These are phyloP conservation scores for Arthroderma uncinatum DNA, from an alignment of 2,329 filamentous ascomycete genomes.

Conservation along the genomic window DNA sequence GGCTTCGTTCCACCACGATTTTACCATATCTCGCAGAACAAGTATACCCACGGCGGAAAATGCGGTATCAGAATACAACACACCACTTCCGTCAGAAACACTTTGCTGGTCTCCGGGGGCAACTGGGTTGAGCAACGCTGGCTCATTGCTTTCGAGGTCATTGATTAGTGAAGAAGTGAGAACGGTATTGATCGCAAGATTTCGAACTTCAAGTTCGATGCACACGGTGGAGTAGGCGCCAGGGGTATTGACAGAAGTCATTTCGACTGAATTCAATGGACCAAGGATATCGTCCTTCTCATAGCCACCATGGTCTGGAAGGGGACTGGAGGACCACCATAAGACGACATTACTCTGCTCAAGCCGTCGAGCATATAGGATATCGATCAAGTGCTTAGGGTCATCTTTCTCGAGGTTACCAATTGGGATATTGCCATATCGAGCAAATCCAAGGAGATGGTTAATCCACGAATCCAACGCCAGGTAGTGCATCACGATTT, in stretches of 20 bases:
- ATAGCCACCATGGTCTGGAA: conserved; percentile 90
- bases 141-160: conserved; percentile 82
- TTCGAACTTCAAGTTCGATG: conserved; percentile 86
- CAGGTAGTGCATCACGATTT: conserved; percentile 79
- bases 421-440: conserved; percentile 86
- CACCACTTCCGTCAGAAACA: conserved; percentile 51
- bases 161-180: conserved; percentile 94
- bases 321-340: conserved; percentile 85
- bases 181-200: conserved; percentile 95
- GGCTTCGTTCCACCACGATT: conserved; percentile 94
- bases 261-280: conserved; percentile 72
- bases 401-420: conserved; percentile 95
- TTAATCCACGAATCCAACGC: conserved; percentile 86
- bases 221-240: conserved; percentile 94
- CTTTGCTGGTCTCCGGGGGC: conserved; percentile 47
- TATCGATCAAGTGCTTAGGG: conserved; percentile 86
- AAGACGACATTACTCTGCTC: conserved; percentile 87
- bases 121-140: conserved; percentile 71
- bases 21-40: conserved; percentile 95
- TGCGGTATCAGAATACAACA: conserved; percentile 73
- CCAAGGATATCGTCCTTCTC: conserved; percentile 83
- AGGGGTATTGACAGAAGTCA: conserved; percentile 87
- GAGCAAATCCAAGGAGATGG: conserved; percentile 74
- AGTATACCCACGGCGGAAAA: conserved; percentile 86
- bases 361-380: conserved; percentile 81